A percentile compares a stretch with the other conserved stretches of the same genome.
These are phyloP conservation scores for Flaveria ramosissima DNA, from an alignment of 129 eudicot species.

Conservation along the genomic window DNA sequence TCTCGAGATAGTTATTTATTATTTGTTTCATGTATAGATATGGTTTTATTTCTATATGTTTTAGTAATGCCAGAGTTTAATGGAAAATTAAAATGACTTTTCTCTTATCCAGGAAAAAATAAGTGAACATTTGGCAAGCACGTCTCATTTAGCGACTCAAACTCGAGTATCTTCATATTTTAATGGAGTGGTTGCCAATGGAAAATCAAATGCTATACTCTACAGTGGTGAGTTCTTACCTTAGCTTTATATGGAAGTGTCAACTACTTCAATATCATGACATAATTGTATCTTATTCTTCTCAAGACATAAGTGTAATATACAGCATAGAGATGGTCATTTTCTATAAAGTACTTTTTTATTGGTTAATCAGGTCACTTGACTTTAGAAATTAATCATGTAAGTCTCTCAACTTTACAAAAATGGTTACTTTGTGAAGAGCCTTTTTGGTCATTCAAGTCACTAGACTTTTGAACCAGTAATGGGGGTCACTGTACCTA, in stretches of 20 bases:
- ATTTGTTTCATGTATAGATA: not conserved
- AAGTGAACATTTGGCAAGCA: slow-evolving; percentile 50
- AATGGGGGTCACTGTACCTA: not conserved
- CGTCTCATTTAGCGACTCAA: slow-evolving; percentile 48
- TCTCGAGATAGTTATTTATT: not conserved
- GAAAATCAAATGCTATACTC: slow-evolving; percentile 41
- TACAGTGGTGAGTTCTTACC: slow-evolving; percentile 50
- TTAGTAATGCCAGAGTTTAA: not conserved
- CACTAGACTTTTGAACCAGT: not conserved
- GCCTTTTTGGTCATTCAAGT: not conserved
- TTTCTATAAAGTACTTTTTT: not conserved
- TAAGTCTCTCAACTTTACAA: not conserved
- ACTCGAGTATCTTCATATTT: slow-evolving; percentile 44
- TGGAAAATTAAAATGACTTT: not conserved
- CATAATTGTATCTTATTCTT: not conserved
- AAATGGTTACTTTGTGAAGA: not conserved
- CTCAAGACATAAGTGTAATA: not conserved
- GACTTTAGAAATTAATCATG: not conserved
- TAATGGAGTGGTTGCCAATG: slow-evolving; percentile 41
- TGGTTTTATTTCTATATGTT: slow-evolving; percentile 5
- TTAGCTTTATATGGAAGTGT: slow-evolving; percentile 5
- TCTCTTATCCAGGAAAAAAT: slow-evolving; percentile 57
- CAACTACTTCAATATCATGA: slow-evolving; percentile 6
- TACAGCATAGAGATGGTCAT: not conserved
- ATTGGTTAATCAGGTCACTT: not conserved